Conservation (phyloP, 768 basidiomycete species). For the Rhodotorula graminis region DNA sequence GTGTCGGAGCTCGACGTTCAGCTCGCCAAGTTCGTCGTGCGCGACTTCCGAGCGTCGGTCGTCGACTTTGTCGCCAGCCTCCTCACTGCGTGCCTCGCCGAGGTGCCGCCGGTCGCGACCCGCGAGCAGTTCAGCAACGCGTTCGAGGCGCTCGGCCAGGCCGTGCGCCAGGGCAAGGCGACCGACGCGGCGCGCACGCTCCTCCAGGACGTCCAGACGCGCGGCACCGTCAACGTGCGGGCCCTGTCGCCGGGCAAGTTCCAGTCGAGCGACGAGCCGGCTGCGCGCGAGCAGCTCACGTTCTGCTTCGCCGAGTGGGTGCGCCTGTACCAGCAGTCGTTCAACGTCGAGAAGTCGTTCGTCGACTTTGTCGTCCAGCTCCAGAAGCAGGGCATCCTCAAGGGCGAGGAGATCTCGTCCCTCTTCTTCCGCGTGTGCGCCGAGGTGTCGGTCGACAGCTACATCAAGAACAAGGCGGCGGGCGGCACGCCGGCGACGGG, state of each 20-base stretch:
- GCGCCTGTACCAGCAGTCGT: slow-evolving; percentile 81
- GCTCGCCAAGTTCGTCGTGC: slow-evolving; percentile 74
- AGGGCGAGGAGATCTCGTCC: slow-evolving; percentile 89
- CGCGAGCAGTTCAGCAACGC: slow-evolving; percentile 73
- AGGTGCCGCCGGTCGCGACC: slow-evolving; percentile 67
- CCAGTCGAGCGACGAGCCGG: slow-evolving; percentile 35
- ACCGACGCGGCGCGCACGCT: slow-evolving; percentile 67
- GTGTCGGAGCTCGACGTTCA: slow-evolving; percentile 78
- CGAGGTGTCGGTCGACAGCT: slow-evolving; percentile 85
- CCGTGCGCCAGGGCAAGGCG: slow-evolving; percentile 67
- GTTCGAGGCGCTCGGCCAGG: slow-evolving; percentile 72
- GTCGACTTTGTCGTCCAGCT: slow-evolving; percentile 95
- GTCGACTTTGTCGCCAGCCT: slow-evolving; percentile 76
- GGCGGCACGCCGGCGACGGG: slow-evolving; percentile 58
- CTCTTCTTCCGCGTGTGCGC: slow-evolving; percentile 98
- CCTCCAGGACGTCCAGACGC: slow-evolving; percentile 76
- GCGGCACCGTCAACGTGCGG: slow-evolving; percentile 30
- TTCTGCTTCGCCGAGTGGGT: slow-evolving; percentile 67
- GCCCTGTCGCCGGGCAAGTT: slow-evolving; percentile 28
- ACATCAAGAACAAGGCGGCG: slow-evolving; percentile 51
- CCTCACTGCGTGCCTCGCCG: slow-evolving; percentile 77
- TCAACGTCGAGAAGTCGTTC: slow-evolving; percentile 87
- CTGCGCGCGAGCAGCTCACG: slow-evolving; percentile 47
- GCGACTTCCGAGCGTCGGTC: slow-evolving; percentile 69
- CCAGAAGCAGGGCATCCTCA: slow-evolving; percentile 92